These are phyloP conservation scores for Salix suchowensis DNA, from an alignment of 345 rosid genomes.

Conservation along the genomic window DNA sequence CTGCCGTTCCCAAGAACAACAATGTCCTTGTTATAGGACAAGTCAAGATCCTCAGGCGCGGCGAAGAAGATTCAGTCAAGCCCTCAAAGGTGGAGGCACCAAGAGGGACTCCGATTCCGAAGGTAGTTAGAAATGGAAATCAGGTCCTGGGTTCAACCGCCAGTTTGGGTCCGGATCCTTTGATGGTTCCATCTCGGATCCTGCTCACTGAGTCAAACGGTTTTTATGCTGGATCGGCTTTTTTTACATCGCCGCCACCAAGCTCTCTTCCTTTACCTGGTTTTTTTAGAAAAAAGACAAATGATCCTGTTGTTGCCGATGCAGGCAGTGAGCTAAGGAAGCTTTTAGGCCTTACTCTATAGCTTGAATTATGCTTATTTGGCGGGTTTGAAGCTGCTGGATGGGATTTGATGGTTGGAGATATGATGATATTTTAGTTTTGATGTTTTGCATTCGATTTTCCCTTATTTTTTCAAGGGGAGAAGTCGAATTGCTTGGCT, in stretches of 20 bases:
- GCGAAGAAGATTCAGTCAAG: constrained; percentile 26
- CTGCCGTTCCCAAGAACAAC: neutral
- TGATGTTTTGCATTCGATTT: constrained; percentile 15
- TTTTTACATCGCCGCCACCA: constrained; percentile 79
- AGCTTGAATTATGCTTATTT: neutral
- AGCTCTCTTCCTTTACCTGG: constrained; percentile 84
- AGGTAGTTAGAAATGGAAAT: neutral
- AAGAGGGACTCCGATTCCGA: neutral
- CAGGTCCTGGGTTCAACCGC: constrained; percentile 36
- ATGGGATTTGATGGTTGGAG: neutral
- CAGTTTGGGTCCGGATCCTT: constrained; percentile 39
- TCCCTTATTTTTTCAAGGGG: constrained; percentile 96
- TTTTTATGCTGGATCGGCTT: constrained; percentile 75
- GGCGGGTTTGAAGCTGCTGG: neutral
- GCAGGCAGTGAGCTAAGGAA: constrained; percentile 43
- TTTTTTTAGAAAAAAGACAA: constrained; percentile 44
- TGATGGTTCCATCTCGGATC: constrained; percentile 20
- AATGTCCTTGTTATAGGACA: constrained; percentile 36
- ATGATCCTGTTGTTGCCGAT: neutral
- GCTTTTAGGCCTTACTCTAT: constrained; percentile 46
- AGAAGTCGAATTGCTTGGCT: constrained; percentile 32
- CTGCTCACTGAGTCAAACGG: constrained; percentile 26
- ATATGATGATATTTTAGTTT: constrained; percentile 9
- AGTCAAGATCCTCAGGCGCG: constrained; percentile 71
- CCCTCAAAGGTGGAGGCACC: neutral